Base-by-base conservation (phyloP, 2,329 filamentous ascomycete genomes). In the Lachnellula arida region DNA sequence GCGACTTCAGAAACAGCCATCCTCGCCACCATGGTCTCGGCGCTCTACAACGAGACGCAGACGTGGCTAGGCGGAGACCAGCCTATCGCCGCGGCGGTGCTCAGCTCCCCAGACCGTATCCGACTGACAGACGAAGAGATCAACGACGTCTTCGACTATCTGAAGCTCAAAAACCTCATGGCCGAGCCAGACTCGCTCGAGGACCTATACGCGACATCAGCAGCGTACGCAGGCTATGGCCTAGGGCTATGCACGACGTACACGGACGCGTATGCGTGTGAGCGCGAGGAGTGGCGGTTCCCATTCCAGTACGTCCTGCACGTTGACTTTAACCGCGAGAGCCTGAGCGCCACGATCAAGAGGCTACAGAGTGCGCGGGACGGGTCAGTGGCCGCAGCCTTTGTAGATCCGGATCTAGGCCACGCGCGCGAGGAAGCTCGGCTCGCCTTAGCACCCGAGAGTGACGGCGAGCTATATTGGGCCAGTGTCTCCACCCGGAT, bases 181-280 rank as follows among this genome's bases (percentile, higher is more conserved):
- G 4, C 35, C 35, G 35, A 37, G 35, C 35, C 4, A 37, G 35
- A 37, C 35, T 37, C 35, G 35, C 35, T 37, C 35, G 35, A 37
- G 35, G 35, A 37, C 35, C 35, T 37, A 37, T 37, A 37, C 34
- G 28, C 47, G 2, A 50, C 47, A 17, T 50, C 28, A 40, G 47
- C 32, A 50, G 47, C 47, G 11, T 50, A 50, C 47, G 47, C 47
- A 11, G 47, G 47, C 4, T 50, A 37, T 35, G 47, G 47, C 6
- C 28, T 17, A 23, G 47, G 47, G 3, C 22, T 50, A 8, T 50
- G 28, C 35, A 11, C 9, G 5, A 50, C 28, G 8, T 50, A 50
- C 32, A 50, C 47, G 9, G 32, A 50, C 34, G 28, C 23, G 4
- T 50, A 50, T 40, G 47, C 25, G 5, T 50, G 47, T 34, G 47